phyloP scores from a whole-genome alignment of 352 stramenopile genomes.

The Phytophthora idaei region DNA sequence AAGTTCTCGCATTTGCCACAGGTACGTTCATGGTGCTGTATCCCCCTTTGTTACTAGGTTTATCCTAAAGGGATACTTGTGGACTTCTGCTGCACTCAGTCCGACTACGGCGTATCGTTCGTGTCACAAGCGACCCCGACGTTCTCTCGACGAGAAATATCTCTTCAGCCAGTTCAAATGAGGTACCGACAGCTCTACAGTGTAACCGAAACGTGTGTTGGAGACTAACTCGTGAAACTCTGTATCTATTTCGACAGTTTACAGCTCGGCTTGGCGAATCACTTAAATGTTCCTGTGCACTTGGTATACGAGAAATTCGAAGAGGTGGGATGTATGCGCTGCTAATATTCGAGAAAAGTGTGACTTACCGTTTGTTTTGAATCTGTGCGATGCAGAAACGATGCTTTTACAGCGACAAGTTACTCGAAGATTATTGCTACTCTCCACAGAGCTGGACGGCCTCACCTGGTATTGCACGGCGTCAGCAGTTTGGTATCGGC shows the following conservation, averaged over 20 bases:
- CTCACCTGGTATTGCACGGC: slow-evolving; percentile 67
- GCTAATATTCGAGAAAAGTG: neutral
- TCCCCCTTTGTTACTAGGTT: neutral
- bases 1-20: slow-evolving; percentile 81
- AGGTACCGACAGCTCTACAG: slow-evolving; percentile 42
- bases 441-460: slow-evolving; percentile 86
- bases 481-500: slow-evolving; percentile 76
- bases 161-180: slow-evolving; percentile 80
- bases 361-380: slow-evolving; percentile 1
- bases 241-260: slow-evolving; percentile 40
- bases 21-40: slow-evolving; percentile 36
- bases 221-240: slow-evolving; percentile 8
- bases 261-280: slow-evolving; percentile 79
- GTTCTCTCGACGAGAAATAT: slow-evolving; percentile 63
- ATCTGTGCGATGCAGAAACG: slow-evolving; percentile 62
- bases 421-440: slow-evolving; percentile 84
- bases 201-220: neutral
- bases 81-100: slow-evolving; percentile 40
- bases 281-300: slow-evolving; percentile 65
- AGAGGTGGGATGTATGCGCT: slow-evolving; percentile 38
- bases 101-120: slow-evolving; percentile 83
- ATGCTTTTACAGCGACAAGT: slow-evolving; percentile 76
- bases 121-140: slow-evolving; percentile 59
- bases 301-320: slow-evolving; percentile 82
- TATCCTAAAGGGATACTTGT: slow-evolving; percentile 3